phyloP scores from a whole-genome alignment of 805 yeast genomes.

The Starmerella bombi region DNA sequence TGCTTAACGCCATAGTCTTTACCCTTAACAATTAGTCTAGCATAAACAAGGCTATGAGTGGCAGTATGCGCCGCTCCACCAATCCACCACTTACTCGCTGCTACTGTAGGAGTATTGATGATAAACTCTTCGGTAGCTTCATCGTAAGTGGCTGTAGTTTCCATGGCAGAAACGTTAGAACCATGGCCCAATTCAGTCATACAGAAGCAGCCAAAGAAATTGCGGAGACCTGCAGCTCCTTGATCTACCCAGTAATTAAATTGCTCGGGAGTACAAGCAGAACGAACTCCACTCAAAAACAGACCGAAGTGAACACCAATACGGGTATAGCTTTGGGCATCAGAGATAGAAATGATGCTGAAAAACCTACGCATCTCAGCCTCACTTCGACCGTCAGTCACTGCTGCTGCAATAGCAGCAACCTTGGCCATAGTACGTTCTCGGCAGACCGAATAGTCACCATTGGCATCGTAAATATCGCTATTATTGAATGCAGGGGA shows the following conservation, averaged over 20 bases:
- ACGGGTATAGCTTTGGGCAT: conserved; percentile 71
- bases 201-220: conserved; percentile 69
- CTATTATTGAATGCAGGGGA: conserved; percentile 37
- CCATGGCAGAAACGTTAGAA: conserved; percentile 83
- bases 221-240: conserved; percentile 29
- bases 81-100: conserved; percentile 98
- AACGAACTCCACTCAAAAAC: conserved; percentile 66
- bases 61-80: conserved; percentile 97
- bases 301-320: conserved; percentile 80
- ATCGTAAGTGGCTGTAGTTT: conserved; percentile 81
- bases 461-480: conserved; percentile 34
- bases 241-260: conserved; percentile 70
- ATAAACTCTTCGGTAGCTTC: conserved; percentile 49
- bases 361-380: conserved; percentile 21
- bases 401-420: conserved; percentile 21
- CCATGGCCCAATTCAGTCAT: conserved; percentile 94
- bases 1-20: conserved; percentile 87
- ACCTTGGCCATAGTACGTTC: conserved; percentile 26
- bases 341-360: conserved; percentile 30
- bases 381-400: conserved; percentile 23
- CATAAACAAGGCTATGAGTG: conserved; percentile 74
- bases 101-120: conserved; percentile 76
- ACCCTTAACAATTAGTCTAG: conserved; percentile 66
- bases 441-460: conserved; percentile 30
- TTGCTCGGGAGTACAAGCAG: conserved; percentile 80